Evolutionary conservation across 1,284 basidiomycete genomes (phyloP), one percentile per base, ranked within the genome.

Genomic region (Phellinidium pouzarii): DNA sequence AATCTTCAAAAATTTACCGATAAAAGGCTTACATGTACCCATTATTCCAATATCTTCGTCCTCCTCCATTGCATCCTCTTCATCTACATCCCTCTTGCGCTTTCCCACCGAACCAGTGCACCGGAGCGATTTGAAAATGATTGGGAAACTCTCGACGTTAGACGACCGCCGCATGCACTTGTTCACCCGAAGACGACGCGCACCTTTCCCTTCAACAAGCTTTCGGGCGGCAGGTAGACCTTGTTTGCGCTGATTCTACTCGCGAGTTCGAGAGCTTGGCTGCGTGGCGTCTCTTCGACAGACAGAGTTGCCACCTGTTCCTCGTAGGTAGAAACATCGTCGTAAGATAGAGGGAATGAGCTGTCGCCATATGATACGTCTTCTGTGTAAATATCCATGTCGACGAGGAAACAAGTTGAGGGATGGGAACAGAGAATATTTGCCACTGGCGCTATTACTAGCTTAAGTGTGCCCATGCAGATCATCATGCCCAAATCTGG

Each of bases 221-320:
- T 56, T 61, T 88, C 84, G 45, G 82, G 75, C 56, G 86, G 74
- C 36, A 88, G 65, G 66, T 87, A 87, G 36, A 87, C 77, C 65
- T 83, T 87, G 49, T 74, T 75, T 50, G 62, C 74, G 48, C 84
- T 75, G 48, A 88, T 87, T 17, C 85, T 77, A 57, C 77, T 71
- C n/a, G 78, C 80, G 40, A 87, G 71, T 57, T 59, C 53, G 57
- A 61, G 8, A 56, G 53, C 26, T 9, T 29, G 44, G 26, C 29
- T 47, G 36, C 25, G 14, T 60, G 56, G 41, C 38, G 37, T 48
- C 17, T 19, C 12, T n/a, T 55, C 56, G 31, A 29, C 52, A 54
- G 17, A 23, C 52, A 44, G 44, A 42, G 53, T 59, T 55, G 59
- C 62, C 7, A 74, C 57, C 61, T 78, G 78, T 55, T 76, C 75